Evolutionary conservation across 768 basidiomycete genomes (phyloP).

Genomic region (Cubamyces lactineus): DNA sequence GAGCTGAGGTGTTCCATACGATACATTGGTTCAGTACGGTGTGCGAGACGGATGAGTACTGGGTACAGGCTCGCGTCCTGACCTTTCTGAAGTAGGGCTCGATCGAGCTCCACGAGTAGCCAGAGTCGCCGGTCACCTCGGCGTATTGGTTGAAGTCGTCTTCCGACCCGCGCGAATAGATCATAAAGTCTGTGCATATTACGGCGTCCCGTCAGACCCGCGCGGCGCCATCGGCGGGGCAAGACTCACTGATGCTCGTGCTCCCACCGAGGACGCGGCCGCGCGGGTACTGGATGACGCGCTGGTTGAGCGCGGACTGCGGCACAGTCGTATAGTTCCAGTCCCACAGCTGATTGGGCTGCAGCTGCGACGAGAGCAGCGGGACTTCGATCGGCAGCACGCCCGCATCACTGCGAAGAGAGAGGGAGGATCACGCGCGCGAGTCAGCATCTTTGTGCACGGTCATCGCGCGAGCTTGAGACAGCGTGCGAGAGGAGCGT

Average conservation of each 20-base stretch:
- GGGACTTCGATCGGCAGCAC: constrained; percentile 25
- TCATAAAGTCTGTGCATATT: constrained; percentile 30
- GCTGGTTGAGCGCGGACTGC: constrained; percentile 27
- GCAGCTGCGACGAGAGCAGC: constrained; percentile 19
- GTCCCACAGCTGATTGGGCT: constrained; percentile 25
- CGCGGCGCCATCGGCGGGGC: not conserved
- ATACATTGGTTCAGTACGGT: too few relatives aligned
- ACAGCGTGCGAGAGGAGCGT: not conserved
- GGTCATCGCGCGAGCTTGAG: not conserved
- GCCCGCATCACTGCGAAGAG: constrained; percentile 19
- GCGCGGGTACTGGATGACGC: constrained; percentile 28
- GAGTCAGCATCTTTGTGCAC: too few relatives aligned
- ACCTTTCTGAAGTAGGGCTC: constrained; percentile 32
- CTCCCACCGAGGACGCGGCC: constrained; percentile 34
- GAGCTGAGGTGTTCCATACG: constrained; percentile 11
- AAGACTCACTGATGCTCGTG: constrained; percentile 30
- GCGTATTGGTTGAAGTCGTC: constrained; percentile 35
- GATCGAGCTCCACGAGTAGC: constrained; percentile 34
- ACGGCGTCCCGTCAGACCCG: not conserved
- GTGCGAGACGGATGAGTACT: not conserved
- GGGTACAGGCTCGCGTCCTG: not conserved
- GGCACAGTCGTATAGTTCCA: constrained; percentile 37
- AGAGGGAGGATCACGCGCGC: not conserved
- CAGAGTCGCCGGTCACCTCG: constrained; percentile 30
- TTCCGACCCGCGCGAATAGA: constrained; percentile 33